Evolutionary conservation across 179 eudicot species (phyloP).

Genomic region (Actinidia arguta): DNA sequence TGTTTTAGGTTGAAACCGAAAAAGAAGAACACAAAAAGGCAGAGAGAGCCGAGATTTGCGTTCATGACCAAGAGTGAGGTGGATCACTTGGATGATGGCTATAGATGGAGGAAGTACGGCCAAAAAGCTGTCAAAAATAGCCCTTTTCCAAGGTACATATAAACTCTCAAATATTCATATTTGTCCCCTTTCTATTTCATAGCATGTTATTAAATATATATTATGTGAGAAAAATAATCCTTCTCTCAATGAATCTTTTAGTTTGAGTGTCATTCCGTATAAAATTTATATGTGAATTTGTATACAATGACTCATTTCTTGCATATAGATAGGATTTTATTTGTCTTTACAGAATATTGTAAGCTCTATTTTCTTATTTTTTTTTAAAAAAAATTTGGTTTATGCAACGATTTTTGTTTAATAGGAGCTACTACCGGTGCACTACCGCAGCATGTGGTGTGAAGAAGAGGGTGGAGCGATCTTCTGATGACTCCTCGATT

Average conservation of each 20-base stretch:
- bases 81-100: constrained; percentile 88
- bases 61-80: constrained; percentile 92
- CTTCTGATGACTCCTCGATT: constrained; percentile 42
- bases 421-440: constrained; percentile 61
- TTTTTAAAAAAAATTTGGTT: background rate
- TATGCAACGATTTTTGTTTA: background rate
- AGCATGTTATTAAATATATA: background rate
- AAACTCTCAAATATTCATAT: background rate
- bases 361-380: background rate
- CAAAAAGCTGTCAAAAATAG: constrained; percentile 92
- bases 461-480: constrained; percentile 50
- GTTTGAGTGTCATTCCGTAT: too few relatives aligned
- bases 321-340: too few relatives aligned
- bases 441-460: constrained; percentile 47
- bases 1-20: constrained; percentile 55
- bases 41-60: constrained; percentile 77
- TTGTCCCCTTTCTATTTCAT: background rate
- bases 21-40: constrained; percentile 70
- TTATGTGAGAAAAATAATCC: background rate
- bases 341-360: background rate
- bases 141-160: constrained; percentile 77
- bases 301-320: too few relatives aligned
- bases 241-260: too few relatives aligned
- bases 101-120: constrained; percentile 89
- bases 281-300: too few relatives aligned